phyloP scores from a whole-genome alignment of 495 filamentous ascomycete genomes.

The Penicillium waksmanii region DNA sequence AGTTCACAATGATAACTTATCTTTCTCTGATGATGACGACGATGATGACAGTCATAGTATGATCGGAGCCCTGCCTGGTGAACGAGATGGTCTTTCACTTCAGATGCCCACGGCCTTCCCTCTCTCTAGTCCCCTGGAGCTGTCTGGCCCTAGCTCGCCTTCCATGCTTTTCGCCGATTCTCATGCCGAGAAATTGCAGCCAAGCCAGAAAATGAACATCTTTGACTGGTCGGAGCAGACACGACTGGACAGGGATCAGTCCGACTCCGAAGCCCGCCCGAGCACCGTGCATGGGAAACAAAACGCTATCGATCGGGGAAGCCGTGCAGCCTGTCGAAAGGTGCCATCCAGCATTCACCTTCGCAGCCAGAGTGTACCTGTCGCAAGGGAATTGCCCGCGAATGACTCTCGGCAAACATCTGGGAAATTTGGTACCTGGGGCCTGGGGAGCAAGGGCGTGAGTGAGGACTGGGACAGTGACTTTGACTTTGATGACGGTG shows the following conservation, averaged over 20 bases:
- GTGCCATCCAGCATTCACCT: constrained; percentile 78
- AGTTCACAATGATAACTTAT: constrained; percentile 16
- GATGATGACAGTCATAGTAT: constrained; percentile 39
- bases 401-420: constrained; percentile 62
- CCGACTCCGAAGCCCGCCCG: constrained; percentile 67
- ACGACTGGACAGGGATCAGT: constrained; percentile 50
- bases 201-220: constrained; percentile 51
- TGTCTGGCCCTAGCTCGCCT: background rate
- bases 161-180: constrained; percentile 8
- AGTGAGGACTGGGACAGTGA: constrained; percentile 87
- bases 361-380: constrained; percentile 94
- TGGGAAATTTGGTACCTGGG: constrained; percentile 89
- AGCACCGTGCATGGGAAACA: constrained; percentile 93
- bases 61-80: constrained; percentile 38
- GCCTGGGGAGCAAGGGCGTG: constrained; percentile 76
- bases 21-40: constrained; percentile 35
- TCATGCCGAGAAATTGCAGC: constrained; percentile 20
- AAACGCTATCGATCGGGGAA: constrained; percentile 69
- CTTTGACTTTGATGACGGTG: constrained; percentile 70
- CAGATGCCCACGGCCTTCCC: constrained; percentile 7
- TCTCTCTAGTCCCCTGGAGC: constrained; percentile 12
- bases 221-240: constrained; percentile 88
- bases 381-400: constrained; percentile 64
- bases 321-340: constrained; percentile 73
- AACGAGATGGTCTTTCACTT: constrained; percentile 17